phyloP scores from a whole-genome alignment of 2,329 filamentous ascomycete genomes.

The Capronia epimyces region DNA sequence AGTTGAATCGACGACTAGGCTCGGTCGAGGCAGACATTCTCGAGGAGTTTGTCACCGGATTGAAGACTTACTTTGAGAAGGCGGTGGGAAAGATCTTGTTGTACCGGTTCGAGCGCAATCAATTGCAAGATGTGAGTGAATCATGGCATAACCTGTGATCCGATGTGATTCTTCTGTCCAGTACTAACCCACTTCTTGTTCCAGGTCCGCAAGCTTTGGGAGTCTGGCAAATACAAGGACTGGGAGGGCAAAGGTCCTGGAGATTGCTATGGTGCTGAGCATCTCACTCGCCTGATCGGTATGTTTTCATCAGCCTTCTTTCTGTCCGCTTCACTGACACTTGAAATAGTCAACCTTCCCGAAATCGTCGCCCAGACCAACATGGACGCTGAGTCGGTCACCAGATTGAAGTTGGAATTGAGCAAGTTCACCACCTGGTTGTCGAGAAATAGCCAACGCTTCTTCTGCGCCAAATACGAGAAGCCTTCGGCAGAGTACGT shows the following conservation, averaged over 20 bases:
- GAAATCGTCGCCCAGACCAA: conserved; percentile 96
- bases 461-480: conserved; percentile 56
- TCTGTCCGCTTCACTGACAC: not conserved
- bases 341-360: conserved; percentile 71
- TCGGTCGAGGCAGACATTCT: conserved; percentile 76
- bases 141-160: not conserved
- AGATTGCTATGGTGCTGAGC: conserved; percentile 89
- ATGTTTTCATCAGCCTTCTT: conserved; percentile 35
- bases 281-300: conserved; percentile 85
- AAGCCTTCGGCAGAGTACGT: conserved; percentile 32
- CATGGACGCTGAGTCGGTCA: conserved; percentile 90
- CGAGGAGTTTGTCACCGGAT: conserved; percentile 78
- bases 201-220: conserved; percentile 65
- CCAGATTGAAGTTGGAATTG: conserved; percentile 81
- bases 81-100: conserved; percentile 80
- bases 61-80: conserved; percentile 93
- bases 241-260: conserved; percentile 65
- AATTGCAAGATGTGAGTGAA: conserved; percentile 56
- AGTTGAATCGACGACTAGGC: conserved; percentile 57
- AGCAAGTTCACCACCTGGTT: conserved; percentile 82
- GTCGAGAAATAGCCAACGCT: conserved; percentile 65
- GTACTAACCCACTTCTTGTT: not conserved
- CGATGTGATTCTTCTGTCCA: not conserved
- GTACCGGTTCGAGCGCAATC: conserved; percentile 87
- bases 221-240: conserved; percentile 52